These are phyloP conservation scores for Yarrowia keelungensis DNA, from an alignment of 805 yeast genomes.

Conservation along the genomic window DNA sequence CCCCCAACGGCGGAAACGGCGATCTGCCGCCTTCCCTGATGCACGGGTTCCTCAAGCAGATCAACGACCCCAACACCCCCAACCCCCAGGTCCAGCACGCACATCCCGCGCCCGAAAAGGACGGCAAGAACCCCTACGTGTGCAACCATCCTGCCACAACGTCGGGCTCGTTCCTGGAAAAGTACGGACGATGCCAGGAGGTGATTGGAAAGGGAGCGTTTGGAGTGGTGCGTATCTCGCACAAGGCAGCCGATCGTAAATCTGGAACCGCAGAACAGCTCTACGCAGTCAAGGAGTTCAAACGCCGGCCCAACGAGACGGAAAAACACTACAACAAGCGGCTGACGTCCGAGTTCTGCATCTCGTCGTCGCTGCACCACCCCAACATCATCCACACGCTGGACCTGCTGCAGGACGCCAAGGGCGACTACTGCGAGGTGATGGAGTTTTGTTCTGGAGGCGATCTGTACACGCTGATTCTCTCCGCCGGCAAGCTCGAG, in stretches of 20 bases:
- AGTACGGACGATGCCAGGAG: conserved; percentile 94
- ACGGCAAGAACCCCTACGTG: conserved; percentile 36
- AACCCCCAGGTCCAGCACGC: conserved; percentile 40
- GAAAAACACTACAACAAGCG: conserved; percentile 68
- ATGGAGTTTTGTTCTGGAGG: conserved; percentile 97
- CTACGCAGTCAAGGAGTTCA: conserved; percentile 80
- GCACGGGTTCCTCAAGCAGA: conserved; percentile 38
- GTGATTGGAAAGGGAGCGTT: conserved; percentile 92
- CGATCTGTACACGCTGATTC: conserved; percentile 68
- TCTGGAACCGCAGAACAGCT: conserved; percentile 55
- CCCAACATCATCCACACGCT: conserved; percentile 77
- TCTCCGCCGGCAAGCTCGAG: conserved; percentile 60
- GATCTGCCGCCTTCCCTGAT: conserved; percentile 36
- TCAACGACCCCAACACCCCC: conserved; percentile 46
- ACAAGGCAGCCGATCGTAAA: conserved; percentile 55
- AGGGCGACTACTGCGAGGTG: conserved; percentile 80
- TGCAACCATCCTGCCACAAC: conserved; percentile 26
- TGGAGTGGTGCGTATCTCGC: conserved; percentile 91
- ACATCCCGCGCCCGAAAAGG: conserved; percentile 31
- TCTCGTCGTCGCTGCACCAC: conserved; percentile 76
- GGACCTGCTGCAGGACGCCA: conserved; percentile 78
- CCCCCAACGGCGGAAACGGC: conserved; percentile 1
- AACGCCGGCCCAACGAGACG: conserved; percentile 65
- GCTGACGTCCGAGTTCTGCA: conserved; percentile 88
- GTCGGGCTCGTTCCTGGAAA: conserved; percentile 71